A percentile compares a stretch with the other conserved stretches of the same genome.
phyloP scores from a whole-genome alignment of 2,329 filamentous ascomycete species.

The Ceratocystis diversiconidia region DNA sequence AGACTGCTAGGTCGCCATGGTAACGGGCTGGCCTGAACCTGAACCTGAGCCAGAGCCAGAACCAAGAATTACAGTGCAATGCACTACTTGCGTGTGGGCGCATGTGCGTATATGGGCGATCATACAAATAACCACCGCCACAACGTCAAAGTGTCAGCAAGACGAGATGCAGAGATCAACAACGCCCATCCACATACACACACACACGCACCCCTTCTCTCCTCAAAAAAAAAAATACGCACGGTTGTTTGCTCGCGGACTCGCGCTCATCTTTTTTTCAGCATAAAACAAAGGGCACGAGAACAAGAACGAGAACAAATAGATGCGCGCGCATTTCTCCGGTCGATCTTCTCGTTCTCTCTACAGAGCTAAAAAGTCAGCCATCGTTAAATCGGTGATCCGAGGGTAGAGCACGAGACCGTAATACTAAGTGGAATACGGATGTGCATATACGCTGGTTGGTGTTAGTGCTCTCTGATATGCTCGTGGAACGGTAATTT shows the following conservation, averaged over 20 bases:
- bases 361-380: neutral
- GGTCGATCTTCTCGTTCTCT: neutral
- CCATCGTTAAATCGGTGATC: neutral
- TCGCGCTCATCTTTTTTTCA: neutral
- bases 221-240: neutral
- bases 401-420: too few relatives aligned
- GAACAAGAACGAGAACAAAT: neutral
- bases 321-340: neutral
- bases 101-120: neutral
- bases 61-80: neutral
- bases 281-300: neutral
- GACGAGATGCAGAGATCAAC: neutral
- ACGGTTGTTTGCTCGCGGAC: neutral
- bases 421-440: too few relatives aligned
- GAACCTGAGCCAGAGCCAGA: neutral
- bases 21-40: neutral
- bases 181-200: neutral
- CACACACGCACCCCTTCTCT: neutral
- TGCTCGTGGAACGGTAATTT: neutral
- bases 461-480: neutral
- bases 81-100: neutral
- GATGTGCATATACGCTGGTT: neutral
- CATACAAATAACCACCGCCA: neutral
- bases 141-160: neutral
- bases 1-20: neutral